Percentiles rank a stretch among this genome's conserved stretches.
phyloP scores from a whole-genome alignment of 225 moss, liverwort and hornwort species.

The Bryoerythrophyllum caledonicum region DNA sequence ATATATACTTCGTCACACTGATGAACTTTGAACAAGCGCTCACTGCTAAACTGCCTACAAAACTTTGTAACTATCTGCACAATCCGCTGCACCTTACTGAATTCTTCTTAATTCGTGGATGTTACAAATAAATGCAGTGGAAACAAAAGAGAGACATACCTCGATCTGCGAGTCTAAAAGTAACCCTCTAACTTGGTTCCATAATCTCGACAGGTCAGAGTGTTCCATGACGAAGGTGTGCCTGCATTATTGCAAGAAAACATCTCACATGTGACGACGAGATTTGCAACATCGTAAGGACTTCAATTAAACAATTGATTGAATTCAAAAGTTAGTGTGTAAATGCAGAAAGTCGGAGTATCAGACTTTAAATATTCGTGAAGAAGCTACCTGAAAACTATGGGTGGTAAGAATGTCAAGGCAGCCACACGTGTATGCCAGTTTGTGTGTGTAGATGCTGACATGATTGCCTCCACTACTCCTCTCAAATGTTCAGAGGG shows the following conservation, averaged over 20 bases:
- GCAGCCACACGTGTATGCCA: conserved; percentile 89
- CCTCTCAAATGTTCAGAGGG: conserved; percentile 50
- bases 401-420: conserved; percentile 69
- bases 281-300: background rate
- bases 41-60: background rate
- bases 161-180: conserved; percentile 77
- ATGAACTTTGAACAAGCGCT: background rate
- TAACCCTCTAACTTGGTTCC: conserved; percentile 65
- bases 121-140: background rate
- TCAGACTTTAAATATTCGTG: background rate
- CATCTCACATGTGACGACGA: background rate
- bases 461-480: conserved; percentile 54
- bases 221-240: conserved; percentile 69
- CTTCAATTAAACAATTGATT: background rate
- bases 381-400: conserved; percentile 65
- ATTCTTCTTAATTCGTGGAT: background rate
- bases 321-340: background rate
- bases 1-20: background rate
- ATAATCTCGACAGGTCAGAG: conserved; percentile 45
- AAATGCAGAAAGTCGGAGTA: background rate
- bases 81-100: background rate
- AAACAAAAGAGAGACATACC: conserved; percentile 35
- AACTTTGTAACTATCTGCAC: background rate
- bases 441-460: conserved; percentile 60
- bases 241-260: conserved; percentile 44